Base-by-base conservation (phyloP, 805 yeast genomes). In the Scheffersomyces coipomensis region DNA sequence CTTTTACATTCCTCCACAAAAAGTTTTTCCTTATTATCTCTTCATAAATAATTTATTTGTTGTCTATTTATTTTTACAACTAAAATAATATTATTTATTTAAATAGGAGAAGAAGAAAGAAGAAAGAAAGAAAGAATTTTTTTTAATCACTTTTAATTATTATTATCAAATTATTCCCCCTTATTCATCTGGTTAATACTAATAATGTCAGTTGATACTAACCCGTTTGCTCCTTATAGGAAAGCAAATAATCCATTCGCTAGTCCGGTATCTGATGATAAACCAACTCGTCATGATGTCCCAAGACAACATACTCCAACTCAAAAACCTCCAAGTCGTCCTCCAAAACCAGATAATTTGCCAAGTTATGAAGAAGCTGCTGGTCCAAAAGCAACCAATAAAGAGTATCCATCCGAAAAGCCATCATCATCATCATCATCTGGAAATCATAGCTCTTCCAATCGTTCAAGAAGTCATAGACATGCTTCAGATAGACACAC, bases 321-420 rank as follows among this genome's bases (percentile, higher is more conserved):
- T 2, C 38, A 46, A 29, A 39, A 33, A 43, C 54, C 55, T 19
- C 57, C 51, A 15, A 40, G 60, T 19, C 44, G 55, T n/a, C 69
- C 71, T 35, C 64, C 70, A 6, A 68, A 52, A 57, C 42, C 48
- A 11, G 49, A 49, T n/a, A 26, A 37, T 10, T 44, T 48, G 6
- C 88, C 89, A 6, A 70, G 88, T 0, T 83, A 83, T 52, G 86
- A 81, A 47, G 89, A 83, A 48, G 84, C 74, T 16, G 81, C 87
- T 2, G 79, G 79, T n/a, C 58, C 65, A 13, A 70, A 68, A 19
- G 59, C 62, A 22, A 53, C 63, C 9, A 46, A 53, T 29, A 62
- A 53, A 30, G 78, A 74, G 42, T 78, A 78, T 52, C 83, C 85
- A 38, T 66, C 68, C 43, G 86, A 80, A 45, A 79, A 79, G 48